Conservation (phyloP, 768 basidiomycete genomes). For the Termitomyces titanicus region DNA sequence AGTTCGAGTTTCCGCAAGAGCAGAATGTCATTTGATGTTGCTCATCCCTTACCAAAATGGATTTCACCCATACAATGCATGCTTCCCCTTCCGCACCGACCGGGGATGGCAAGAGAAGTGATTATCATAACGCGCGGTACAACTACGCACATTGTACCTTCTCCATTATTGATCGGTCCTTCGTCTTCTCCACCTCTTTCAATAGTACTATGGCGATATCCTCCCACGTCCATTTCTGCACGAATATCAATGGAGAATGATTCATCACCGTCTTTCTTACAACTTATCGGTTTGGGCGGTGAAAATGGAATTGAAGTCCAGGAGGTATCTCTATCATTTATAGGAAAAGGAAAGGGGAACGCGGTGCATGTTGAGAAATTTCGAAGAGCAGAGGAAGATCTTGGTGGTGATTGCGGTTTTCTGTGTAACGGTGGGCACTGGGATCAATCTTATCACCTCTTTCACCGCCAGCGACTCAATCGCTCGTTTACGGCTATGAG, state of each 20-base stretch:
- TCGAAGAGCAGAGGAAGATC: conserved; percentile 53
- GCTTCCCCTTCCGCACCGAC: conserved; percentile 35
- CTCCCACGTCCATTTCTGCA: conserved; percentile 51
- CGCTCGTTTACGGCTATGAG: conserved; percentile 45
- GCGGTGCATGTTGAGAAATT: conserved; percentile 38
- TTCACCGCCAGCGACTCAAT: conserved; percentile 25
- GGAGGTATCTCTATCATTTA: conserved; percentile 54
- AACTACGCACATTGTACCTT: conserved; percentile 62
- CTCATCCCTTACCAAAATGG: conserved; percentile 41
- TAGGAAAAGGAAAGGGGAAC: conserved; percentile 45
- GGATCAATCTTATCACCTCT: conserved; percentile 40
- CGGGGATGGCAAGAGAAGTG: conserved; percentile 35
- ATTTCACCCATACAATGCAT: conserved; percentile 45
- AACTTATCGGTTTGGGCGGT: conserved; percentile 59
- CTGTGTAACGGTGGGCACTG: conserved; percentile 50
- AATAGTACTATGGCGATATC: conserved; percentile 52
- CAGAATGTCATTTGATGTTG: conserved; percentile 29
- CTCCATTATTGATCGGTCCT: conserved; percentile 58
- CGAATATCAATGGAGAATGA: conserved; percentile 34
- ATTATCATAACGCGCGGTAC: conserved; percentile 69
- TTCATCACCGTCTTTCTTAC: conserved; percentile 45
- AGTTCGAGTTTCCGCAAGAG: conserved; percentile 27
- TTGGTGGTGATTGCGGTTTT: conserved; percentile 63
- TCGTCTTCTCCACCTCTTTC: conserved; percentile 47
- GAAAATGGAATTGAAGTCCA: conserved; percentile 74